Conservation (phyloP, 2,329 filamentous ascomycete species). For the Botryotinia globosa region DNA sequence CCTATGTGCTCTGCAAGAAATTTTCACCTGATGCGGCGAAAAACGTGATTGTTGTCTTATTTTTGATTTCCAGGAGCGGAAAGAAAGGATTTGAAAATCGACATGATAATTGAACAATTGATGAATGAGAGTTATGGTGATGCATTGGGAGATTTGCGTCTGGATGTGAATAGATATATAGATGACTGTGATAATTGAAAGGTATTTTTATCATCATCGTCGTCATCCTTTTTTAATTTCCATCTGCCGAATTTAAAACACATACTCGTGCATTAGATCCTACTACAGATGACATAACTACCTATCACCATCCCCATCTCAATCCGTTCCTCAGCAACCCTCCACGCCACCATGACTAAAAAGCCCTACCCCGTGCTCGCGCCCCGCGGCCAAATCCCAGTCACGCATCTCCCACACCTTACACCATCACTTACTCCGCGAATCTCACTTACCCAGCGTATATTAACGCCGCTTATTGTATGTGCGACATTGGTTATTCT, state of each 20-base stretch:
- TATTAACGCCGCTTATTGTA: slow-evolving; percentile 28
- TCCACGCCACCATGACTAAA: background rate
- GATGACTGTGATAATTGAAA: background rate
- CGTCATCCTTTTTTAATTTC: background rate
- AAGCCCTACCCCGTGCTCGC: background rate
- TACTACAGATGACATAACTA: background rate
- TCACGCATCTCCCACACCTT: background rate
- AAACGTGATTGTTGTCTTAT: background rate
- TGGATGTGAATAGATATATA: background rate
- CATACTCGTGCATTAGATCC: background rate
- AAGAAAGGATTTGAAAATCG: background rate
- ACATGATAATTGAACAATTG: background rate
- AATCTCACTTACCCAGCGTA: slow-evolving; percentile 20
- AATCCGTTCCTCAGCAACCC: background rate
- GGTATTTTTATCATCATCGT: background rate
- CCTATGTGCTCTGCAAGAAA: background rate
- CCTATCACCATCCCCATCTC: too few relatives aligned
- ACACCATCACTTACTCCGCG: background rate
- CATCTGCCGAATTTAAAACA: background rate
- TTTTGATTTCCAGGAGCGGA: background rate
- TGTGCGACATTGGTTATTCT: slow-evolving; percentile 24
- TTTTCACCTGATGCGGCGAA: background rate
- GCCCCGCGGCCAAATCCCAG: slow-evolving; percentile 6
- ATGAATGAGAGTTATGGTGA: background rate
- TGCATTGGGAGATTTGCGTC: background rate